phyloP scores from a whole-genome alignment of 202 grass and related monocot genomes.

The Brachypodium distachyon region DNA sequence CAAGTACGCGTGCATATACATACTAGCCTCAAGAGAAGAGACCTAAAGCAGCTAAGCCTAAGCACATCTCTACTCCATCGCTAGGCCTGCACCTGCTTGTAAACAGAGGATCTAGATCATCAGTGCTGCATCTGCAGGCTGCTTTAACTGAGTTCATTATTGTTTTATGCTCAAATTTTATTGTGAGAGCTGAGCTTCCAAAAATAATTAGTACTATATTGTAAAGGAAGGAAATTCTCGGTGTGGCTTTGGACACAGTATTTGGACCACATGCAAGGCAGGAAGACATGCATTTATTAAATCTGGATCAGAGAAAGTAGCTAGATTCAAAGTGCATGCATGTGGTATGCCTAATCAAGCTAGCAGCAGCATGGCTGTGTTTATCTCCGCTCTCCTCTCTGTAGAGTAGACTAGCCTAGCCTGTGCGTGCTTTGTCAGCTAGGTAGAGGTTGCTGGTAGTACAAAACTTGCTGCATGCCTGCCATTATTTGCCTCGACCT shows the following conservation, averaged over 20 bases:
- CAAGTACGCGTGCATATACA: conserved; percentile 29
- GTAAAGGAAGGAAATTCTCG: background rate
- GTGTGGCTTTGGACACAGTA: background rate
- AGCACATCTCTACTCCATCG: conserved; percentile 17
- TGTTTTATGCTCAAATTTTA: background rate
- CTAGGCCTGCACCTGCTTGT: conserved; percentile 33
- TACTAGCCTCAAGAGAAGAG: background rate
- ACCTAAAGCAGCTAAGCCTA: background rate
- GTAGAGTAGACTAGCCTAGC: background rate
- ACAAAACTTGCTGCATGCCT: background rate
- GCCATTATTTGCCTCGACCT: background rate
- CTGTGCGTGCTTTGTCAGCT: background rate
- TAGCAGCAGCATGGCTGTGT: background rate
- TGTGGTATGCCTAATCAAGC: conserved; percentile 21
- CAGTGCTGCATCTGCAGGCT: conserved; percentile 1
- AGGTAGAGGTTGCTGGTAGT: background rate
- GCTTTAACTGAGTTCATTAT: background rate
- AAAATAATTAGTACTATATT: background rate
- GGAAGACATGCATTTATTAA: conserved; percentile 13
- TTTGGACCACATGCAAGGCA: conserved; percentile 22
- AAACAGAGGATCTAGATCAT: conserved; percentile 24
- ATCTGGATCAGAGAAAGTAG: background rate
- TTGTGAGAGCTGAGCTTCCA: too few species aligned
- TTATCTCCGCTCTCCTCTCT: background rate
- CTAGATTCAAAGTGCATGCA: conserved; percentile 3